Base-by-base conservation (phyloP, 2,329 filamentous ascomycete species). In the Arthroderma sp. region DNA sequence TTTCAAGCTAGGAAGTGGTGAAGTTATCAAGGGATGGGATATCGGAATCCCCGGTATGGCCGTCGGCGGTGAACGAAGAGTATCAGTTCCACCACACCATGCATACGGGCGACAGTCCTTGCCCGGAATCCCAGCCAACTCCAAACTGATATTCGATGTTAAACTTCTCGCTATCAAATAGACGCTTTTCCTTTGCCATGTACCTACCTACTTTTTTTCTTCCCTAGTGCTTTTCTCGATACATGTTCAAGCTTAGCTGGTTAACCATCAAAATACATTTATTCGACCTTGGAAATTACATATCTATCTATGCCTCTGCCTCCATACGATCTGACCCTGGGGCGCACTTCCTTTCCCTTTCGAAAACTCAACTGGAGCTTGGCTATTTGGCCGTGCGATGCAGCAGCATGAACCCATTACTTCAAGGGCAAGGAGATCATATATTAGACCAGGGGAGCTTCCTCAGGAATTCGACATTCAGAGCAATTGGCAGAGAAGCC, bases 21-120 rank as follows among this genome's bases (percentile, higher is more conserved):
- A 96, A 67, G 93, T 98, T 59, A 98, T 98, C 73, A 91, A 94
- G 77, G 91, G 91, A 55, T 96, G 91, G 93, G 93, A 98, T 64
- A 78, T 96, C 53, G 91, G 91, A 68, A 73, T 98, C 55, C 74
- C 77, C 55, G 93, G 93, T 67, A 95, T 98, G 86, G 73, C 81
- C 55, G 81, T 88, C 55, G 91, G 91, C 59, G 87, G 86, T 58
- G 93, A 98, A 75, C 85, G 91, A 59, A 82, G 91, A 55, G 75
- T 98, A 58, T 88, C 80, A 51, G 87, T 98, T 58, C 93, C 93
- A 40, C 74, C 91, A 40, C 71, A 82, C 57, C 78, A 89, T 47
- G 93, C 83, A 57, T 98, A 98, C 66, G 91, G 93, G 67, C 87
- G 78, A 69, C 83, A 85, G 70, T 72, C 75, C 50, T 68, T 84